phyloP scores from a whole-genome alignment of 73 alveolate genomes.

The Tetrahymena borealis region DNA sequence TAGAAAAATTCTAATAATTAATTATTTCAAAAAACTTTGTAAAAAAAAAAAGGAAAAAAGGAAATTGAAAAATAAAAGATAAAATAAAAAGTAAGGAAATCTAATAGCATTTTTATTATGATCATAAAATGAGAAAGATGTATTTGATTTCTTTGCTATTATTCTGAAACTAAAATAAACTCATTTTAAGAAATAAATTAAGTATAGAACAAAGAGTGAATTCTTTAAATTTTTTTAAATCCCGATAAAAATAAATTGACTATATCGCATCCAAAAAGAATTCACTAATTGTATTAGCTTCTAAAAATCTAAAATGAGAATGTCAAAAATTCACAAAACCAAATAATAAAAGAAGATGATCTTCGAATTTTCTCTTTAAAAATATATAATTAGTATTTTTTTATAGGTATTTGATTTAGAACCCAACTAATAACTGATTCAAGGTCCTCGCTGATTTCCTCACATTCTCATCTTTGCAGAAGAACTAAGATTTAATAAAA shows the following conservation, averaged over 20 bases:
- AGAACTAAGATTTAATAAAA: neutral
- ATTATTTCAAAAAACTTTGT: neutral
- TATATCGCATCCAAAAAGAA: neutral
- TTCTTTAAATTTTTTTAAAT: neutral
- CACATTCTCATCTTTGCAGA: neutral
- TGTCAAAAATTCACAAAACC: neutral
- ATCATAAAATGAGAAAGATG: neutral
- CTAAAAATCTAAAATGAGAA: neutral
- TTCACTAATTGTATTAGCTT: neutral
- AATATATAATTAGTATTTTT: neutral
- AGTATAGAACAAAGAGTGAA: neutral
- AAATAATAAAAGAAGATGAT: neutral
- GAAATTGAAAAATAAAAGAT: neutral
- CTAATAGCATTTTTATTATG: neutral
- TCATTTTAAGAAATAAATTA: neutral
- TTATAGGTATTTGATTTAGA: neutral
- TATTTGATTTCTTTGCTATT: neutral
- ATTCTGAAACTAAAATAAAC: neutral
- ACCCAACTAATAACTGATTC: neutral
- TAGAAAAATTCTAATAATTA: neutral
- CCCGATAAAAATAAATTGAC: neutral
- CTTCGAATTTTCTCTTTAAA: neutral
- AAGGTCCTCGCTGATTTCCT: neutral
- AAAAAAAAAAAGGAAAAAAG: neutral
- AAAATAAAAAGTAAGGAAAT: neutral